These are phyloP conservation scores for Aspergillus tamarii DNA, from an alignment of 2,329 filamentous ascomycete species.

Conservation along the genomic window DNA sequence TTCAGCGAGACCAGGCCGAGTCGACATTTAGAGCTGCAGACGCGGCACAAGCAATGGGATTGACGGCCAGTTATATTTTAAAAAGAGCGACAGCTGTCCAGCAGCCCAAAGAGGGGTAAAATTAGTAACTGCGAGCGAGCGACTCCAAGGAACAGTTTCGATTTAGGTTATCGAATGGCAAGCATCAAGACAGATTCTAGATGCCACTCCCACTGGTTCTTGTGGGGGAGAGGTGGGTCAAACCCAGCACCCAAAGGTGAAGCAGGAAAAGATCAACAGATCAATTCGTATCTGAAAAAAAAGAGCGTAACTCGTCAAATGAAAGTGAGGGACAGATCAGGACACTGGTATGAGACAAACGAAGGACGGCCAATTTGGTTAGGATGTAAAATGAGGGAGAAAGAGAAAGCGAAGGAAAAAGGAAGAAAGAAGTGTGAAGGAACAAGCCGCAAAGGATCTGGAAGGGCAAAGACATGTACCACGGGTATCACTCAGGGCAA, in stretches of 20 bases:
- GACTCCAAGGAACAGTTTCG: neutral
- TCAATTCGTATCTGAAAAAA: neutral
- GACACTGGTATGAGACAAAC: neutral
- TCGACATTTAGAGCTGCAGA: constrained; percentile 35
- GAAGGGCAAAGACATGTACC: neutral
- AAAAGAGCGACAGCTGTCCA: constrained; percentile 4
- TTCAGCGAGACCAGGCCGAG: constrained; percentile 38
- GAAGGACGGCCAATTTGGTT: neutral
- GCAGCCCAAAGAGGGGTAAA: constrained; percentile 3
- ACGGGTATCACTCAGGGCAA: neutral
- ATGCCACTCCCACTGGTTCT: constrained; percentile 4
- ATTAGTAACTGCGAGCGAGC: constrained; percentile 2
- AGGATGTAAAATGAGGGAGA: neutral
- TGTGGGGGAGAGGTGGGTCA: constrained; percentile 10
- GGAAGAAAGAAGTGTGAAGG: neutral
- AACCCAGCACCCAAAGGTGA: neutral
- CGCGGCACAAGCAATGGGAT: neutral
- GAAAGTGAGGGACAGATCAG: neutral
- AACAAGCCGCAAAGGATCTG: neutral
- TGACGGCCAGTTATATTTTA: neutral
- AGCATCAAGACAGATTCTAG: constrained; percentile 1
- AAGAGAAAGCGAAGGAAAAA: neutral
- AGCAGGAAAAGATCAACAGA: neutral
- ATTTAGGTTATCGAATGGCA: constrained; percentile 4
- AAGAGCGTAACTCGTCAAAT: neutral